A percentile compares a stretch with the other conserved stretches of the same genome.
Evolutionary conservation across 2,329 filamentous ascomycete genomes (phyloP).

Genomic region (Coniochaeta sp.): DNA sequence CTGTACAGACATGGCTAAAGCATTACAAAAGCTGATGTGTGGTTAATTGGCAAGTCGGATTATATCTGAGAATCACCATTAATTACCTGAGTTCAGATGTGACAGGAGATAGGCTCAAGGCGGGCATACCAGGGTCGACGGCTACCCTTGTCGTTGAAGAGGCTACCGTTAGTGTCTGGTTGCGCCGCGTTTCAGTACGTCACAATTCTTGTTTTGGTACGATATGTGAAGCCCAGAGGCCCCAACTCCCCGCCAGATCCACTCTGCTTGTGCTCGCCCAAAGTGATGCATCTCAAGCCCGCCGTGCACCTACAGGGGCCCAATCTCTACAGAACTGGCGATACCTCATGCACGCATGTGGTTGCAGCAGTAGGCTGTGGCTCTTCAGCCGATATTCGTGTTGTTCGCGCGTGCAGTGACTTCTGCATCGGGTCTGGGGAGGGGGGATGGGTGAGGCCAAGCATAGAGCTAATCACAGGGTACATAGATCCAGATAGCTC

Average conservation of each 20-base stretch:
- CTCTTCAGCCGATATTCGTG: background rate
- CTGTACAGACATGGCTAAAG: background rate
- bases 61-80: too few relatives aligned
- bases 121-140: too few relatives aligned
- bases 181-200: too few relatives aligned
- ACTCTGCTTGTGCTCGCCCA: constrained; percentile 42
- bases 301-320: constrained; percentile 44
- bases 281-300: constrained; percentile 31
- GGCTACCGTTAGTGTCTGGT: too few relatives aligned
- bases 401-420: background rate
- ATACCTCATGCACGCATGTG: constrained; percentile 24
- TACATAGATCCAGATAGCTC: constrained; percentile 42
- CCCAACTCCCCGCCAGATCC: constrained; percentile 27
- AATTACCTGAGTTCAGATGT: too few relatives aligned
- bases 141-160: too few relatives aligned
- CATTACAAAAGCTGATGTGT: background rate
- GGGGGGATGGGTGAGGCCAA: constrained; percentile 32
- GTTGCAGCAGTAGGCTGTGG: background rate
- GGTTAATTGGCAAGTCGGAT: background rate
- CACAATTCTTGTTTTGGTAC: background rate
- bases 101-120: too few relatives aligned
- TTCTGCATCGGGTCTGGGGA: constrained; percentile 18
- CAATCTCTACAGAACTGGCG: constrained; percentile 38
- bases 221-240: background rate
- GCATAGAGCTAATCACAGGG: too few relatives aligned